Conservation (phyloP, 1,139 yeast genomes). For the Geotrichum reessii region DNA sequence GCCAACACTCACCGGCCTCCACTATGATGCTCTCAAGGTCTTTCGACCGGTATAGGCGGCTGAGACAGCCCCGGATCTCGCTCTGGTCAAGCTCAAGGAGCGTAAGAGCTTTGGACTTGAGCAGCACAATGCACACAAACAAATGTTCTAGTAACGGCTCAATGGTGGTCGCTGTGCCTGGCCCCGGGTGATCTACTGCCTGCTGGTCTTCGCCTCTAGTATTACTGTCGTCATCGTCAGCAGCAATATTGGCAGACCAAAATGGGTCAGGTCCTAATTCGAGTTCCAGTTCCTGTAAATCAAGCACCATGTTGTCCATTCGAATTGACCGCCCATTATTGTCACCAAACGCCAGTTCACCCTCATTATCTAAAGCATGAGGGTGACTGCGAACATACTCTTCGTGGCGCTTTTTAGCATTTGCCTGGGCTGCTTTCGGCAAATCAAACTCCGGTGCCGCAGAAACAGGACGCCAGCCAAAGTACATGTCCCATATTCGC, state of each 20-base stretch:
- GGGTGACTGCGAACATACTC: not conserved
- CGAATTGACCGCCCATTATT: not conserved
- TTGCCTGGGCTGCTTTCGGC: not conserved
- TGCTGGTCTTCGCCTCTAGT: not conserved
- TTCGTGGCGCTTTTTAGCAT: not conserved
- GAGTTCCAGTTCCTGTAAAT: slow-evolving; percentile 17
- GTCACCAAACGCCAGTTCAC: not conserved
- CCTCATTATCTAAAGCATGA: not conserved
- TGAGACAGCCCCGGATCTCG: slow-evolving; percentile 75
- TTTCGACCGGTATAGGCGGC: slow-evolving; percentile 44
- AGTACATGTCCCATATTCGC: slow-evolving; percentile 77
- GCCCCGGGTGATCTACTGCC: not conserved
- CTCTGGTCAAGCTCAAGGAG: slow-evolving; percentile 83
- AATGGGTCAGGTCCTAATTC: slow-evolving; percentile 33
- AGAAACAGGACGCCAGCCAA: slow-evolving; percentile 59
- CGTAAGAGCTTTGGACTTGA: slow-evolving; percentile 73
- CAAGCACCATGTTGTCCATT: slow-evolving; percentile 18
- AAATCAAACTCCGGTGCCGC: slow-evolving; percentile 9
- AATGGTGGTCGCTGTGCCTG: not conserved
- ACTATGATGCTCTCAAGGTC: slow-evolving; percentile 65
- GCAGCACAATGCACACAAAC: slow-evolving; percentile 70
- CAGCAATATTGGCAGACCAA: slow-evolving; percentile 27
- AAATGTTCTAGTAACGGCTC: slow-evolving; percentile 67
- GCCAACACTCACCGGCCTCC: slow-evolving; percentile 86
- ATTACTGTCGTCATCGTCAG: slow-evolving; percentile 14